Evolutionary conservation across 1,284 basidiomycete species (phyloP), one percentile per base, ranked within the genome.

Genomic region (Golubevia pallescens): DNA sequence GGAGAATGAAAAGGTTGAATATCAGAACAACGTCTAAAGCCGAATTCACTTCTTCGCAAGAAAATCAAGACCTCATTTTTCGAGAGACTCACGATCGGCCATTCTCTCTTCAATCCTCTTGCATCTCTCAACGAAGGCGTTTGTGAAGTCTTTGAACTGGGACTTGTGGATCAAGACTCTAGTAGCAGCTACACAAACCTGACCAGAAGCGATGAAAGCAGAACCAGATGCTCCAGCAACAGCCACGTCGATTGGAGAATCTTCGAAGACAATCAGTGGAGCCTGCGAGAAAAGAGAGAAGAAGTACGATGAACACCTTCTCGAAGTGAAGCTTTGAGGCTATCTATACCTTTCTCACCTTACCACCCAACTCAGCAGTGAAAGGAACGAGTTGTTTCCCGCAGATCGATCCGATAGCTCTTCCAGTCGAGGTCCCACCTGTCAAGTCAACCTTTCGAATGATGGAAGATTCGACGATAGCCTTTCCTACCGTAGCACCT

Each of bases 401-500:
- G 3, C 91, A 92, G 20, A 91, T 88, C 58, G 88, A 88, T 23
- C 92, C 93, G 13, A 94, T 82, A 14, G 88, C 87, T 28, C 91
- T 89, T 0, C 93, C 93, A 1, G 92, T 91, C 65, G 87, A 87
- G 1, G 92, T 94, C 1, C 93, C 92, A 60, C 92, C 93, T 5
- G 93, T 94, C 34, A 94, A 88, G 75, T 94, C 93, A 13, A 94
- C 91, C 84, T 94, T 94, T 60, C 90, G 88, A 52, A 94, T 86
- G 51, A 90, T 78, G 0, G 90, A 89, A 80, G 93, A 88, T 24
- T 89, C 88, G 19, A 90, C 89, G 20, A 94, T 88, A 28, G 88
- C 88, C 73, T 88, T 89, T 4, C 91, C 93, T 1, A 90, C 90
- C 3, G 87, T 88, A 53, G 86, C 84, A 1, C 91, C 93, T 54